Base-by-base conservation (phyloP, 2,329 filamentous ascomycete genomes). In the Phialophora verrucosa region DNA sequence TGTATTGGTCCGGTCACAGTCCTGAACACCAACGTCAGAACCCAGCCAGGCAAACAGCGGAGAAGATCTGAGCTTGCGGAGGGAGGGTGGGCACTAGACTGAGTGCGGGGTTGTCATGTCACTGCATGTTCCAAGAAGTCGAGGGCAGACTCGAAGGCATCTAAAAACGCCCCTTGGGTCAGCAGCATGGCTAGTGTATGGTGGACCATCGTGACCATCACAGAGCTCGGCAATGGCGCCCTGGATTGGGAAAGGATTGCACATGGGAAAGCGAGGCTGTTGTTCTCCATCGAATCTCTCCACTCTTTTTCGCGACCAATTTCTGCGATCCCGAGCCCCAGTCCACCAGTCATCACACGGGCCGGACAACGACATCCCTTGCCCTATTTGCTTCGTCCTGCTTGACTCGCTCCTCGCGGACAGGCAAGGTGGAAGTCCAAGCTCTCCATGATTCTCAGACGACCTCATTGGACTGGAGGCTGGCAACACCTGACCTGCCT, bases 221-320 rank as follows among this genome's bases (percentile, higher is more conserved):
- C 8, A 3, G 44, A 44, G 42, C 42, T 32, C 44, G 58, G 58
- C 49, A 60, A 50, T 50, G 44, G 27, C 8, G 53, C 47, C 44
- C 44, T 49, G 29, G 35, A 53, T n/a, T 29, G 27, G 27, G 42
- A 53, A 58, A 63, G 42, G 31, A 35, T 8, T 14, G 55, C 47
- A 58, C 60, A 63, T 51, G 57, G 32, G 53, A 64, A 50, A 65
- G 63, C 66, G 63, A 65, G 63, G 66, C 66, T 68, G 62, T 55
- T 44, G 56, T 14, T n/a, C 42, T 20, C 20, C 23, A 27, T 55
- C 53, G 54, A 56, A 17, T 56, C 23, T 23, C 55, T 67, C 64
- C 54, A 64, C 57, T 58, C 55, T 51, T 49, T 49, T 20, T 51
- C 51, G 20, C 63, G 64, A 32, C 53, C 32, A n/a, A 51, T 63